A percentile compares a stretch with the other conserved stretches of the same genome.
Evolutionary conservation across 2,329 filamentous ascomycete species (phyloP).

Genomic region (Pseudocercospora crystallina): DNA sequence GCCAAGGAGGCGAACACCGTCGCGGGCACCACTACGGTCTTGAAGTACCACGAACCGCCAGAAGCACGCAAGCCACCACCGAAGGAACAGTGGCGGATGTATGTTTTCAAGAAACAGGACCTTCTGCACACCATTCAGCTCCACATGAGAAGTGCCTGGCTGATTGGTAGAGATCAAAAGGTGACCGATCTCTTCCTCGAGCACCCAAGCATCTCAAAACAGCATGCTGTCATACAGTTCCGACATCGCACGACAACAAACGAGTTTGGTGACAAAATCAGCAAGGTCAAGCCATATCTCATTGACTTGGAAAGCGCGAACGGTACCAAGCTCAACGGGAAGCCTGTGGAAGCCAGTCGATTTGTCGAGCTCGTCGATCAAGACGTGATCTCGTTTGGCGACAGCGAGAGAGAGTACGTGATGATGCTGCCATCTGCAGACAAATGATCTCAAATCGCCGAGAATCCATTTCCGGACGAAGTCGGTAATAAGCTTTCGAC

Average conservation of each 20-base stretch:
- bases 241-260: conserved; percentile 78
- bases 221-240: conserved; percentile 95
- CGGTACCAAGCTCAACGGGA: conserved; percentile 79
- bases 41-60: conserved; percentile 94
- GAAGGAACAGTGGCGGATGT: conserved; percentile 81
- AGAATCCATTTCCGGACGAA: too few relatives aligned
- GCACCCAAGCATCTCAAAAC: conserved; percentile 90
- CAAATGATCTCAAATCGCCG: conserved; percentile 1
- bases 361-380: conserved; percentile 86
- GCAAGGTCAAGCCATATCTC: conserved; percentile 72
- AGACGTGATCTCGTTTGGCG: conserved; percentile 84
- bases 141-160: conserved; percentile 78
- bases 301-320: conserved; percentile 94
- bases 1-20: conserved; percentile 87
- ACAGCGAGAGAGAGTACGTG: conserved; percentile 92
- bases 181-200: conserved; percentile 83
- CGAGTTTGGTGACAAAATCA: conserved; percentile 81
- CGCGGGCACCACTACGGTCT: conserved; percentile 70
- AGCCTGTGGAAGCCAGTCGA: conserved; percentile 69
- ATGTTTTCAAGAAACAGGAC: conserved; percentile 80
- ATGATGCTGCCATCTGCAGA: conserved; percentile 66
- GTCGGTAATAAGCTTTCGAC: too few relatives aligned
- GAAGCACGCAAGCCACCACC: conserved; percentile 86
- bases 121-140: conserved; percentile 81
- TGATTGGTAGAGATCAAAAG: conserved; percentile 75